Base-by-base conservation (phyloP, 2,329 filamentous ascomycete species). In the Venturia nashicola region DNA sequence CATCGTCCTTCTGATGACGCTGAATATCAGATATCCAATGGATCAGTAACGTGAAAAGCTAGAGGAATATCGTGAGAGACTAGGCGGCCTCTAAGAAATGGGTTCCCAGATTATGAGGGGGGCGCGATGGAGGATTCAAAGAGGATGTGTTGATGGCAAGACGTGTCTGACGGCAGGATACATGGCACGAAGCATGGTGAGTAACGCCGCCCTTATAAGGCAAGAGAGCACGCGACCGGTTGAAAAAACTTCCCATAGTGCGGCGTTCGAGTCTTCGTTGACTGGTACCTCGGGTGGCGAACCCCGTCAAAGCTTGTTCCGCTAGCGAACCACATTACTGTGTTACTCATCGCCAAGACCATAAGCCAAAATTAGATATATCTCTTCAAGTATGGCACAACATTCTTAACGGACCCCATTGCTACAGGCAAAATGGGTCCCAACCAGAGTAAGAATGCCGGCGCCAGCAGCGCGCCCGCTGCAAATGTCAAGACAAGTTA, bases 401-500 rank as follows among this genome's bases (percentile, higher is more conserved):
- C 27, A 27, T 27, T 27, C 27, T 27, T 16, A 27, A 20, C 18
- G 9, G 18, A 23, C 43, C 44, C 23, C 14, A 12, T 39, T 48
- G 59, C 63, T 34, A 42, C 66, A 68, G 59, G 42, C 42, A 44
- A 40, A 39, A 80, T 80, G 79, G 79, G 79, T 61, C 77, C 77
- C 51, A 71, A 73, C 65, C 79, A 80, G 70, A 80, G 77, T 60
- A 75, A 76, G 32, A 71, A 68, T 46, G 69, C 67, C 59, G 70
- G 65, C 12, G 71, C 68, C 14, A 66, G 67, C 55, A 65, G 61
- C 11, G 63, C 70, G 14, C 68, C 70, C 36, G 51, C 27, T 57
- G 51, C 51, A 18, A 36, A 57, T 57, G 67, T 65, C 51, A 92
- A 90, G 76, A 88, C 83, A 43, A 90, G 88, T 73, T 93, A 93